Conservation (phyloP, 2,329 filamentous ascomycete genomes). For the Coniella vitis region DNA sequence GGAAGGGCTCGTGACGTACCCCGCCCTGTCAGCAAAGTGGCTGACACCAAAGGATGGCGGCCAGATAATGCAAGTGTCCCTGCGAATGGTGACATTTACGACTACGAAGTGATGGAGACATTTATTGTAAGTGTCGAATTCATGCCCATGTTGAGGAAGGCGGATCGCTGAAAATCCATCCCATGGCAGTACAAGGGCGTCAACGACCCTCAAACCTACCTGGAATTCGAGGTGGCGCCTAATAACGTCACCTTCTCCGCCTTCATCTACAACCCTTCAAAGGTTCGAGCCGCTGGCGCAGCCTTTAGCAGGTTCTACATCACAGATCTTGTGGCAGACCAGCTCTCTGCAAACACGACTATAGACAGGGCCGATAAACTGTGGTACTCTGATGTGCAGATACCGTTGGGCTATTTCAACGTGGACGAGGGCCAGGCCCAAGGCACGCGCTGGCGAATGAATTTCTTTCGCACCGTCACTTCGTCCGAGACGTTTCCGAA, state of each 20-base stretch:
- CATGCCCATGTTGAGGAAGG: background rate
- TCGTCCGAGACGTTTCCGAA: constrained; percentile 35
- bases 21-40: background rate
- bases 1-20: no score
- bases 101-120: constrained; percentile 45
- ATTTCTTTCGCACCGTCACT: constrained; percentile 43
- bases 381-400: constrained; percentile 35
- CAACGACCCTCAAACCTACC: constrained; percentile 40
- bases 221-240: constrained; percentile 45
- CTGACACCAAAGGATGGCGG: background rate
- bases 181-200: constrained; percentile 29
- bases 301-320: constrained; percentile 39
- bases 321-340: constrained; percentile 32
- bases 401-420: constrained; percentile 44
- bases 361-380: constrained; percentile 29
- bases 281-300: constrained; percentile 32
- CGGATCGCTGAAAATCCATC: background rate
- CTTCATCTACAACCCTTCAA: constrained; percentile 44
- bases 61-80: constrained; percentile 17
- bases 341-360: constrained; percentile 32
- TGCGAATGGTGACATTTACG: constrained; percentile 41
- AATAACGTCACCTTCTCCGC: constrained; percentile 46
- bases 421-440: constrained; percentile 35
- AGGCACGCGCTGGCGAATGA: constrained; percentile 44
- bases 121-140: constrained; percentile 35